These are phyloP conservation scores for Nyctanthes arbortristis DNA, from an alignment of 257 asterid species.

Conservation along the genomic window DNA sequence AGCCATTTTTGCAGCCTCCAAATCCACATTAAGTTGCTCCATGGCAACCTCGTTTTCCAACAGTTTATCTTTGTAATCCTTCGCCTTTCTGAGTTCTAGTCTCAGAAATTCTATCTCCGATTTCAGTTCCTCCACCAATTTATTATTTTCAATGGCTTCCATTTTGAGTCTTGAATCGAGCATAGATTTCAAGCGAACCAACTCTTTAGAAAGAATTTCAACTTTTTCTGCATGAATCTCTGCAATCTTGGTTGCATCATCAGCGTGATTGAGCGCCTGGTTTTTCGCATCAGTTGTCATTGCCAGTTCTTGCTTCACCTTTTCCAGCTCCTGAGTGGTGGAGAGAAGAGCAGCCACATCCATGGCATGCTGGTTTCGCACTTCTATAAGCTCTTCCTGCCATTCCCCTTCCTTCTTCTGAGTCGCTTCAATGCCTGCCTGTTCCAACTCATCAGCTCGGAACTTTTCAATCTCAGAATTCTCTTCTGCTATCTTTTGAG, in stretches of 20 bases:
- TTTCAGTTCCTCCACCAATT: conserved; percentile 54
- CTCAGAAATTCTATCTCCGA: conserved; percentile 63
- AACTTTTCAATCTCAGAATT: conserved; percentile 50
- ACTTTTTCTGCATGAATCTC: conserved; percentile 73
- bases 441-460: conserved; percentile 52
- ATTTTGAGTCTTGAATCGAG: conserved; percentile 56
- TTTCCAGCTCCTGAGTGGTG: conserved; percentile 72
- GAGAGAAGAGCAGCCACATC: conserved; percentile 81
- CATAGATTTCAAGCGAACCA: conserved; percentile 62
- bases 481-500: conserved; percentile 51
- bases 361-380: conserved; percentile 69
- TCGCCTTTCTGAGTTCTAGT: conserved; percentile 58
- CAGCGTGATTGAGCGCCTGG: conserved; percentile 78
- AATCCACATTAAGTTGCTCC: conserved; percentile 80
- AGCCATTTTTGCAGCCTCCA: conserved; percentile 89
- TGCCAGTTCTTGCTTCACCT: conserved; percentile 68
- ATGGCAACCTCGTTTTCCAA: conserved; percentile 64
- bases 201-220: conserved; percentile 76
- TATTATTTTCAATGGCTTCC: conserved; percentile 59
- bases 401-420: conserved; percentile 85
- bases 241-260: conserved; percentile 74
- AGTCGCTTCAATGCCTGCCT: conserved; percentile 82
- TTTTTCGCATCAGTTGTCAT: conserved; percentile 69
- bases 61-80: conserved; percentile 48
- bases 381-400: conserved; percentile 72